phyloP scores from a whole-genome alignment of 371 early-diverging fungal species.

The Zychaea mexicana region DNA sequence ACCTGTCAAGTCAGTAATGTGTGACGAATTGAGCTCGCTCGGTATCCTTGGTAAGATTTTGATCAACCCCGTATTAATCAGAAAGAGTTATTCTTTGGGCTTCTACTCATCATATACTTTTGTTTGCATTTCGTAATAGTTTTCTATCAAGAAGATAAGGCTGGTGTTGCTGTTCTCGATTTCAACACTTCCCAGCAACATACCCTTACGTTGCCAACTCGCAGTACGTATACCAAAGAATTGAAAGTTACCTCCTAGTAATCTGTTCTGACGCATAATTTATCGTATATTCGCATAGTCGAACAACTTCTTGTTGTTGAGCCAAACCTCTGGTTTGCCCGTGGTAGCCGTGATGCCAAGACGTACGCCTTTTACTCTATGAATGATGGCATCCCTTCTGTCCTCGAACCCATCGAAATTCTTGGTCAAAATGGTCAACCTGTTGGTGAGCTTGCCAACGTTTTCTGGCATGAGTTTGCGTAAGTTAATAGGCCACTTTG shows the following conservation, averaged over 20 bases:
- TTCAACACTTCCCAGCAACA: constrained; percentile 61
- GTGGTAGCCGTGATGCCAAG: constrained; percentile 53
- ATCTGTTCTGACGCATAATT: too few species aligned
- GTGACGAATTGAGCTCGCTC: constrained; percentile 41
- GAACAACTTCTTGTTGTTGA: constrained; percentile 54
- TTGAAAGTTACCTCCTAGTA: too few species aligned
- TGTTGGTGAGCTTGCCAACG: constrained; percentile 25
- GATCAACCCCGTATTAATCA: too few species aligned
- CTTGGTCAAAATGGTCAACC: constrained; percentile 43
- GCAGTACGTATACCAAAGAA: constrained; percentile 26
- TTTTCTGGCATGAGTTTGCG: constrained; percentile 28
- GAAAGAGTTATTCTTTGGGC: too few species aligned
- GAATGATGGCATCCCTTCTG: constrained; percentile 18
- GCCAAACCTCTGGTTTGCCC: constrained; percentile 58
- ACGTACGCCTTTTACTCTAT: constrained; percentile 43
- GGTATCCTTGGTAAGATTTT: constrained; percentile 43
- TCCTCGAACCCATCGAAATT: constrained; percentile 36
- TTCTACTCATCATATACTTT: too few species aligned
- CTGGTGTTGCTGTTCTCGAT: constrained; percentile 61
- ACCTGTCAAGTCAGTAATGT: constrained; percentile 62
- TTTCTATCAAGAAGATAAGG: constrained; percentile 65
- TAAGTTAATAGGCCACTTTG: too few species aligned
- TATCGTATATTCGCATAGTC: constrained; percentile 25
- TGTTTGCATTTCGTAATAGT: constrained; percentile 32
- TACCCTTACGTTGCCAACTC: constrained; percentile 47